phyloP scores from a whole-genome alignment of 768 basidiomycete species.

The Leccinum boreale region DNA sequence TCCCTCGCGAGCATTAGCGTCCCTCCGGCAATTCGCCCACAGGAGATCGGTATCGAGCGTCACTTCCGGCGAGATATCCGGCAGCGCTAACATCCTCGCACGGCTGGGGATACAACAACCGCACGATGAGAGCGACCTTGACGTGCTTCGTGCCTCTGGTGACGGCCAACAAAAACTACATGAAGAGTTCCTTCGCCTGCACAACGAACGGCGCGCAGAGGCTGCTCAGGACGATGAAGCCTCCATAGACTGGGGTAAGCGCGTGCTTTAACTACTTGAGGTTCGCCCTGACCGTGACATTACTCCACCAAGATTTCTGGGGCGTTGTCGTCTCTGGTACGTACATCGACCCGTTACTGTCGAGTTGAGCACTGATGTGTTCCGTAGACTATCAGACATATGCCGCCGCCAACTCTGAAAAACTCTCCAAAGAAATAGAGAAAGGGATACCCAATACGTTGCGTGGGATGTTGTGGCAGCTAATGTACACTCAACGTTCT shows the following conservation, averaged over 20 bases:
- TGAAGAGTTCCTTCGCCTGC: conserved; percentile 70
- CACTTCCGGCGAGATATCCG: conserved; percentile 45
- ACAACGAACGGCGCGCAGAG: conserved; percentile 49
- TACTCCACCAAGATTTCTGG: conserved; percentile 74
- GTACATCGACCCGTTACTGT: conserved; percentile 9
- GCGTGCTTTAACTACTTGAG: background rate
- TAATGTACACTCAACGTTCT: conserved; percentile 58
- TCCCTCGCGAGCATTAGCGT: conserved; percentile 16
- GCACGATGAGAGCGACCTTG: conserved; percentile 37
- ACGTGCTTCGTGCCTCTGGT: conserved; percentile 44
- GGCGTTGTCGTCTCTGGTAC: conserved; percentile 86
- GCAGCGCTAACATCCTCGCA: conserved; percentile 43
- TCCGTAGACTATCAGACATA: conserved; percentile 80
- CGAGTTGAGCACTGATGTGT: conserved; percentile 4
- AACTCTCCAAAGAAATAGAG: conserved; percentile 87
- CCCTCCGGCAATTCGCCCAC: conserved; percentile 39
- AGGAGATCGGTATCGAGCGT: conserved; percentile 62
- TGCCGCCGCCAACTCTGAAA: conserved; percentile 72
- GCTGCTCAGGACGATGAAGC: conserved; percentile 37
- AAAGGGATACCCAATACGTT: conserved; percentile 84
- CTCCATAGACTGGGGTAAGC: conserved; percentile 76
- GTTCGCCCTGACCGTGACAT: conserved; percentile 4
- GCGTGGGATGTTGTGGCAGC: conserved; percentile 95
- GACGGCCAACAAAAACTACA: conserved; percentile 72
- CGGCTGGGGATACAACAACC: conserved; percentile 48